Percentiles rank a stretch among this genome's conserved stretches.
Evolutionary conservation across 345 rosid species (phyloP).

Genomic region (Populus davidiana): DNA sequence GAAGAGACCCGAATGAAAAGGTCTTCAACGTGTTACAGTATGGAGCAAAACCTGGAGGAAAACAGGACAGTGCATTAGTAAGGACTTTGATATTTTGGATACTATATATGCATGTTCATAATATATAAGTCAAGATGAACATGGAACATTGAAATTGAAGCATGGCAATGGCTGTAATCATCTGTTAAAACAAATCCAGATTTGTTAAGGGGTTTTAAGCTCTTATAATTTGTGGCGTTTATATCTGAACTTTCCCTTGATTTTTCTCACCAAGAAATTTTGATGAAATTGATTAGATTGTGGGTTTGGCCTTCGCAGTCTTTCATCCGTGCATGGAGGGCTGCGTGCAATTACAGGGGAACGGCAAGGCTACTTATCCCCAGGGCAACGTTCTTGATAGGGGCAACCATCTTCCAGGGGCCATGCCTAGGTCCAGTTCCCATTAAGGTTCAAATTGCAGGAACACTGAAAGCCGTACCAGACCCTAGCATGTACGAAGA

Average conservation of each 20-base stretch:
- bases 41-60: slow-evolving; percentile 36
- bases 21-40: slow-evolving; percentile 37
- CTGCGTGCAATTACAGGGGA: slow-evolving; percentile 35
- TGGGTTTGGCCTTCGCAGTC: slow-evolving; percentile 18
- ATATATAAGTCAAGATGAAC: not conserved
- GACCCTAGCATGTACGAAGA: slow-evolving; percentile 28
- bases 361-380: slow-evolving; percentile 46
- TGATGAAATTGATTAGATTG: not conserved
- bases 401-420: slow-evolving; percentile 36
- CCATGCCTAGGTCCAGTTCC: slow-evolving; percentile 39
- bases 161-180: no score
- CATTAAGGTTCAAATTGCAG: slow-evolving; percentile 33
- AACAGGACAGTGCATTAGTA: slow-evolving; percentile 34
- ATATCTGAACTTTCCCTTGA: not conserved
- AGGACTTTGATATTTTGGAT: not conserved
- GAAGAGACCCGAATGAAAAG: slow-evolving; percentile 29
- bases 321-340: slow-evolving; percentile 38
- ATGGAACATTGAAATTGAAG: no score
- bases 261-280: not conserved
- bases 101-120: not conserved
- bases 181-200: no score
- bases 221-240: no score
- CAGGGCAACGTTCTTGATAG: slow-evolving; percentile 29
- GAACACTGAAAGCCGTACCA: slow-evolving; percentile 32
- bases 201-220: no score